Evolutionary conservation across 345 rosid species (phyloP).

Genomic region (Clarkia xantiana): DNA sequence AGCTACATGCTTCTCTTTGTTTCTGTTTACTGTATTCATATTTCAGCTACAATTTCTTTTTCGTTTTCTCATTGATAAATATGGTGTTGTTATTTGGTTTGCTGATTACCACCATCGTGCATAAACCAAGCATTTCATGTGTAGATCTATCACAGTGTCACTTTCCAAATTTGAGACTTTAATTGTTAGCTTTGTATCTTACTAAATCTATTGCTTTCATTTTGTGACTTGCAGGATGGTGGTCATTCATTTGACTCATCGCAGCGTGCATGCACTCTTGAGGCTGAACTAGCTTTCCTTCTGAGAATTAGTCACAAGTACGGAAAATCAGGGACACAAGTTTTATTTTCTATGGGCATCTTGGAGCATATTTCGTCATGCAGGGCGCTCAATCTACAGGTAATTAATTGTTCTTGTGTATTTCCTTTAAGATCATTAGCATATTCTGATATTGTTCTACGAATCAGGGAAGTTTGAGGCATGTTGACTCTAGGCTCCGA

Average conservation of each 20-base stretch:
- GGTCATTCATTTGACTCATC: slow-evolving; percentile 57
- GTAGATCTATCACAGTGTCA: too few relatives aligned
- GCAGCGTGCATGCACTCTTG: slow-evolving; percentile 75
- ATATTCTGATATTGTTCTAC: slow-evolving; percentile 6
- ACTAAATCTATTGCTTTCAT: neutral
- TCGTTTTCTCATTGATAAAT: too few relatives aligned
- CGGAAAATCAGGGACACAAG: slow-evolving; percentile 87
- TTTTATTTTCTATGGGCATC: slow-evolving; percentile 82
- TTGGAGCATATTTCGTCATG: slow-evolving; percentile 77
- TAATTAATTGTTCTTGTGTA: slow-evolving; percentile 5
- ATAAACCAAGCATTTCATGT: too few relatives aligned
- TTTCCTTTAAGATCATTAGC: neutral
- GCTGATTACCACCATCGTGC: too few relatives aligned
- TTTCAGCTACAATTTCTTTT: too few relatives aligned
- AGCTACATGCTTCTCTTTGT: too few relatives aligned
- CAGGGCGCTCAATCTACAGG: slow-evolving; percentile 57
- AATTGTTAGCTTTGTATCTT: neutral
- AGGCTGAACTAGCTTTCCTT: slow-evolving; percentile 71
- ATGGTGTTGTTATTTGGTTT: too few relatives aligned
- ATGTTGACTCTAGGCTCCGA: slow-evolving; percentile 42
- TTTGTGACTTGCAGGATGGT: slow-evolving; percentile 32
- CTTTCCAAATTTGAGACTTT: too few relatives aligned
- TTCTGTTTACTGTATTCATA: too few relatives aligned
- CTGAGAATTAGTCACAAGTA: slow-evolving; percentile 83
- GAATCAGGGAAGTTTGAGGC: slow-evolving; percentile 57